Evolutionary conservation across 108 stramenopile genomes (phyloP), one percentile per base, ranked within the genome.

Genomic region (Parietichytrium sp.): DNA sequence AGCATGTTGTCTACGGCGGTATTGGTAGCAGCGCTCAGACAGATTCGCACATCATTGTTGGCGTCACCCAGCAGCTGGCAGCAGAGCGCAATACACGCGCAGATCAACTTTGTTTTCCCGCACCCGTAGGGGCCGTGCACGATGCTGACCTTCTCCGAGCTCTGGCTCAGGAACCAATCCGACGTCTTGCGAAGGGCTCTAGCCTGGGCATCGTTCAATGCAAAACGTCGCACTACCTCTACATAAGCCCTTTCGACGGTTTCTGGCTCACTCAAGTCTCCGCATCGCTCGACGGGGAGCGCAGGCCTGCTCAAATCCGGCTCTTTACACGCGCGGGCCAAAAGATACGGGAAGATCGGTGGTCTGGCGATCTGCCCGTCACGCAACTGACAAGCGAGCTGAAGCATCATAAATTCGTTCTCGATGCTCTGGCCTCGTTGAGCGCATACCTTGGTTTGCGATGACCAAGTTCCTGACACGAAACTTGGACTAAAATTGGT

Each of bases 121-220:
- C 38, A 16, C 10, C 61, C 61, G 33, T 72, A 72, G 13, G 61
- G 38, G n/a, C 61, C 61, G 45, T 72, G 61, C 42, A 72, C 61
- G 6, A 72, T 33, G 23, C 36, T 3, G 42, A 72, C 61, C 33
- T 33, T 33, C 23, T 72, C 61, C 42, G 61, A 23, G 23, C 45
- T 8, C 33, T 72, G 38, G 6, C 10, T 42, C 6, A 20, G 10
- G 15, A 72, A 6, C 61, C 61, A 72, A 10, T 16, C 42, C 42
- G 36, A n/a, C 12, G 61, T 27, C 6, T 25, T 8, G 10, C 61
- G 3, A 47, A 72, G 20, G 16, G 45, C 61, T 12, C n/a, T 23
- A n/a, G 18, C n/a, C 20, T 72, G 61, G 20, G 36, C 61, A 10
- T 72, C 29, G 20, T 72, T 72, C 23, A 72, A 42, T 2, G 10